Conservation (phyloP, 192 early-diverging fungal genomes). For the Chytriomyces sp. region DNA sequence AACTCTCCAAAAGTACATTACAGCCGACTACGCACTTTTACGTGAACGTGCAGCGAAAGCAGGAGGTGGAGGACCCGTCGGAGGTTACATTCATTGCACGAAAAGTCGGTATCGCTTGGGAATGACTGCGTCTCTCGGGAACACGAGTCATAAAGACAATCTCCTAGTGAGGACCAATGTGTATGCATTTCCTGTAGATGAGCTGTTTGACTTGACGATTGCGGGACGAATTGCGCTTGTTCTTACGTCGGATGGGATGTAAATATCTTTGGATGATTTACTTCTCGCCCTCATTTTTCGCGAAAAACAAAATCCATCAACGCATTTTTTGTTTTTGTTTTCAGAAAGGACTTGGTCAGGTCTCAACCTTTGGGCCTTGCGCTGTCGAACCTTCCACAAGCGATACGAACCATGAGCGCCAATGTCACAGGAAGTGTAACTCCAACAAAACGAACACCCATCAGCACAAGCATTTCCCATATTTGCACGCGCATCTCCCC, state of each 20-base stretch:
- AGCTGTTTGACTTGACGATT: conserved; percentile 4
- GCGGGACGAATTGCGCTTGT: conserved; percentile 11
- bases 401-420: conserved; percentile 1
- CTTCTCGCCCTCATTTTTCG: background rate
- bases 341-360: conserved; percentile 28
- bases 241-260: conserved; percentile 25
- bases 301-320: background rate
- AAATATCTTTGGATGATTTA: background rate
- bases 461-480: background rate
- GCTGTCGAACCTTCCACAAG: conserved; percentile 10
- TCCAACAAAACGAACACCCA: background rate
- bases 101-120: conserved; percentile 22
- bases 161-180: conserved; percentile 23
- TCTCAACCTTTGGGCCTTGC: conserved; percentile 24
- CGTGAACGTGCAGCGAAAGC: conserved; percentile 9
- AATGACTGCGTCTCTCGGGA: conserved; percentile 22
- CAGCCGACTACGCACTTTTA: conserved; percentile 8
- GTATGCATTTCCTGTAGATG: conserved; percentile 1
- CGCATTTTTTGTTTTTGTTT: background rate
- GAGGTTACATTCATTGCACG: conserved; percentile 25
- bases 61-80: conserved; percentile 10
- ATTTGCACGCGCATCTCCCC: conserved; percentile 3
- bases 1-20: conserved; percentile 30
- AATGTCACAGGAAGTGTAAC: background rate
- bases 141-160: conserved; percentile 28